Evolutionary conservation across 2,329 filamentous ascomycete genomes (phyloP).

Genomic region (Cylindrodendrum hubeiense): DNA sequence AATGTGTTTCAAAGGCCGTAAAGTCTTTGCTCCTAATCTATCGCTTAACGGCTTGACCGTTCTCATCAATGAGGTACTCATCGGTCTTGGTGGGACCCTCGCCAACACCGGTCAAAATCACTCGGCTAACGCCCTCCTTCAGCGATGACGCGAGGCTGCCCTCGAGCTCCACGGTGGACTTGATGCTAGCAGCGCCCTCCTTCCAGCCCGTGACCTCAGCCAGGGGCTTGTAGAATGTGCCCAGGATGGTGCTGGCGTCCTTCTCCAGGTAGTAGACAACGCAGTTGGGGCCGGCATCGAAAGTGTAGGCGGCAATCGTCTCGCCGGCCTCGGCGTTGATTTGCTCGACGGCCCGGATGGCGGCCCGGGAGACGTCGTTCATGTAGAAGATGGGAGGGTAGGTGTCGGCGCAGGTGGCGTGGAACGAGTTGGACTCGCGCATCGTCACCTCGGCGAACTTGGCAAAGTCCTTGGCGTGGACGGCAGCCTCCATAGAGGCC

Average conservation of each 20-base stretch:
- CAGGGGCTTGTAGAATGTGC: conserved; percentile 79
- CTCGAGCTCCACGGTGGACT: conserved; percentile 70
- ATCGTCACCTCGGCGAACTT: conserved; percentile 92
- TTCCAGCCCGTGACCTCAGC: conserved; percentile 79
- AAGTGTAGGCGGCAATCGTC: conserved; percentile 92
- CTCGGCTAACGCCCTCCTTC: conserved; percentile 83
- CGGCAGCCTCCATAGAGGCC: conserved; percentile 85
- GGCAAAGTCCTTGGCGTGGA: conserved; percentile 83
- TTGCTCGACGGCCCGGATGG: conserved; percentile 88
- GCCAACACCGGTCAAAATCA: conserved; percentile 93
- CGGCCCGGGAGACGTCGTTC: conserved; percentile 91
- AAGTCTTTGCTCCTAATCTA: conserved; percentile 22
- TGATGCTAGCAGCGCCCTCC: conserved; percentile 65
- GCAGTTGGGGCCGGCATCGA: conserved; percentile 96
- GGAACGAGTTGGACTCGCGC: conserved; percentile 97
- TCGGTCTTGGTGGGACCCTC: conserved; percentile 88
- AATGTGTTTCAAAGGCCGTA: conserved; percentile 1
- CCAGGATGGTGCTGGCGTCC: conserved; percentile 79
- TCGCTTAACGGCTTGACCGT: conserved; percentile 63
- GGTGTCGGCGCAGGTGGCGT: conserved; percentile 93
- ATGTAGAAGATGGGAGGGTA: conserved; percentile 99
- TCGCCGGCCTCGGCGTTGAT: conserved; percentile 86
- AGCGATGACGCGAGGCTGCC: conserved; percentile 74
- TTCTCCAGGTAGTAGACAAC: conserved; percentile 95
- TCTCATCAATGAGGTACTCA: conserved; percentile 79